A percentile compares a stretch with the other conserved stretches of the same genome.
Evolutionary conservation across 1,139 yeast species (phyloP).

Genomic region (Candida sp.): DNA sequence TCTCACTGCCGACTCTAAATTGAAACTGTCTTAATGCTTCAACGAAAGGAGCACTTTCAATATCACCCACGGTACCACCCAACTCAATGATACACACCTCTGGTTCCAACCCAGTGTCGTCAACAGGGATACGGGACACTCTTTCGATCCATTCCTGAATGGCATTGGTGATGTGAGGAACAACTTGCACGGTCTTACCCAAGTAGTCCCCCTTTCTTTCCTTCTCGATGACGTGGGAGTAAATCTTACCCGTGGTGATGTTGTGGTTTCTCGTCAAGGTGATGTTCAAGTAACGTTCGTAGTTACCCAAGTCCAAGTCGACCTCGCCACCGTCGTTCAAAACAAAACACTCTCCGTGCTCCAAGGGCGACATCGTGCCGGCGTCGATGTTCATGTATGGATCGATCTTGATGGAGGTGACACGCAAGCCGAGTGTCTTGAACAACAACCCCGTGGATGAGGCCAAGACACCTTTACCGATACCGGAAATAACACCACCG

Average conservation of each 20-base stretch:
- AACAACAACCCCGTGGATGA: conserved; percentile 95
- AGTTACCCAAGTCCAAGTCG: conserved; percentile 96
- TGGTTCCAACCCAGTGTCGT: conserved; percentile 84
- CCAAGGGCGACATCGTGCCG: conserved; percentile 99
- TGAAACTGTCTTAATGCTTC: conserved; percentile 99
- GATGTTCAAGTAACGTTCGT: conserved; percentile 94
- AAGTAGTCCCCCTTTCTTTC: conserved; percentile 98
- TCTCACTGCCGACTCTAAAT: conserved; percentile 93
- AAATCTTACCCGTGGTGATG: conserved; percentile 97
- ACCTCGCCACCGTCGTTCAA: conserved; percentile 99
- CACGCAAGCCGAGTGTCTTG: conserved; percentile 93
- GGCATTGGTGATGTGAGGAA: conserved; percentile 96
- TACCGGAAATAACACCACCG: conserved; percentile 99
- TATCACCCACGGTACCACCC: conserved; percentile 99
- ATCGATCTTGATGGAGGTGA: conserved; percentile 96
- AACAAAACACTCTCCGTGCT: conserved; percentile 99
- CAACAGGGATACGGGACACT: conserved; percentile 92
- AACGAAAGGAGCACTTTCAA: conserved; percentile 98
- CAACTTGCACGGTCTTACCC: conserved; percentile 99
- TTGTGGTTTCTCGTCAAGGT: conserved; percentile 94
- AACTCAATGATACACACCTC: conserved; percentile 96
- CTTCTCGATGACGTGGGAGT: conserved; percentile 89
- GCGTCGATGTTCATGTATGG: conserved; percentile 99
- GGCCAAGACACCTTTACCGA: conserved; percentile 98
- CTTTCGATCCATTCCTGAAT: conserved; percentile 99